Conservation (phyloP, 768 basidiomycete species). For the Calocybe indica region DNA sequence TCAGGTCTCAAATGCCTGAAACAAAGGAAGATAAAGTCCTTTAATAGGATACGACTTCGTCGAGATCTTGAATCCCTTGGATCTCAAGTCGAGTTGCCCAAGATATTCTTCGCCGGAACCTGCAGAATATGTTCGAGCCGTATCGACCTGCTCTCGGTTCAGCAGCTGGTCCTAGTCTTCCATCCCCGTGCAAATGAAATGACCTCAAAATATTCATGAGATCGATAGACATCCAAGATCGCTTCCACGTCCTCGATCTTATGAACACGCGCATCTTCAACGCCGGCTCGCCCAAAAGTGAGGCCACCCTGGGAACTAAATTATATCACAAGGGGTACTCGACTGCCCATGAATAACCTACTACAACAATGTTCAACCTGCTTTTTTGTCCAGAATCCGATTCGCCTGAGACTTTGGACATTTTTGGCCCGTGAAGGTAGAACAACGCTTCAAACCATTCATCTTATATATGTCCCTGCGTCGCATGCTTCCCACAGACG, state of each 20-base stretch:
- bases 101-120: conserved; percentile 54
- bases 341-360: conserved; percentile 3
- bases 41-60: conserved; percentile 50
- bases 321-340: neutral
- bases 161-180: too few species aligned
- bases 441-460: too few species aligned
- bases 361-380: conserved; percentile 35
- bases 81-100: conserved; percentile 44
- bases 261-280: conserved; percentile 34
- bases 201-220: conserved; percentile 41
- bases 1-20: too few species aligned
- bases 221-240: conserved; percentile 43
- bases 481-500: too few species aligned
- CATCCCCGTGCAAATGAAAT: neutral
- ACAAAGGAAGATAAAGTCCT: conserved; percentile 12
- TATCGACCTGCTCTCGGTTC: conserved; percentile 11
- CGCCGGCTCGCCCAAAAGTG: conserved; percentile 38
- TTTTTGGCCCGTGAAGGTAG: too few species aligned
- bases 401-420: too few species aligned
- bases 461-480: too few species aligned
- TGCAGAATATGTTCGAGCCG: conserved; percentile 8
- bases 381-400: conserved; percentile 29
- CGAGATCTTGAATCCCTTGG: conserved; percentile 46
- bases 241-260: conserved; percentile 35
- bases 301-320: conserved; percentile 38